Evolutionary conservation across 495 filamentous ascomycete species (phyloP), one percentile per base, ranked within the genome.

Genomic region (Neurospora hispaniola): DNA sequence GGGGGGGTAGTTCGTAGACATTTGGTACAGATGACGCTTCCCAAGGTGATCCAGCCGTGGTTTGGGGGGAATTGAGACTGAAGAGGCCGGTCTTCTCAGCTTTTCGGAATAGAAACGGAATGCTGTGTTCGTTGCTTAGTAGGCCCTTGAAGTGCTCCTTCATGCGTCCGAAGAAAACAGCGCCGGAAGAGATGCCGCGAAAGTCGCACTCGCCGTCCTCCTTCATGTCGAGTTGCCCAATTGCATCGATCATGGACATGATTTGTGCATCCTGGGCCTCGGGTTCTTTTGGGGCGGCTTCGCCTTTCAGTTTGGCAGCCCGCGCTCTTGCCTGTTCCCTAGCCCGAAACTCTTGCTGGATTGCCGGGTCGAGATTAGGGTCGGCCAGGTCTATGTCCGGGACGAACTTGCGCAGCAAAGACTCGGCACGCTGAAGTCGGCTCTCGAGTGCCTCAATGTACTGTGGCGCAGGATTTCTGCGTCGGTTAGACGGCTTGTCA

Each of bases 191-290:
- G 73, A 93, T 93, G 48, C 96, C 96, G 78, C 96, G 92, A 76
- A 97, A 99, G 78, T 98, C 96, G 90, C 93, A 97, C 75, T 97
- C 87, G 23, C 95, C 95, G 75, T 90, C 88, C 75, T 99, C 96
- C 79, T 97, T 94, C 20, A 97, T 85, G 77, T 98, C 96, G 14
- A 99, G 85, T 78, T 90, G 92, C 43, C 94, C 96, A 6, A 93
- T 93, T 69, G 93, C 90, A 77, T 92, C 90, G 71, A 99, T 93
- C 96, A 99, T 99, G 7, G 95, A 97, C 79, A 96, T 91, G 40
- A 99, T 84, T 68, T 96, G 84, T 5, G 91, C 88, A 77, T 97
- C 94, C 59, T 90, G 88, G n/a, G 83, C 85, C 23, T 76, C 69
- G 16, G 71, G 73, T 14, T 72, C 46, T 27, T 73, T 72, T 59